A percentile compares a stretch with the other conserved stretches of the same genome.
phyloP scores from a whole-genome alignment of 495 filamentous ascomycete species.

The Aspergillus steynii region DNA sequence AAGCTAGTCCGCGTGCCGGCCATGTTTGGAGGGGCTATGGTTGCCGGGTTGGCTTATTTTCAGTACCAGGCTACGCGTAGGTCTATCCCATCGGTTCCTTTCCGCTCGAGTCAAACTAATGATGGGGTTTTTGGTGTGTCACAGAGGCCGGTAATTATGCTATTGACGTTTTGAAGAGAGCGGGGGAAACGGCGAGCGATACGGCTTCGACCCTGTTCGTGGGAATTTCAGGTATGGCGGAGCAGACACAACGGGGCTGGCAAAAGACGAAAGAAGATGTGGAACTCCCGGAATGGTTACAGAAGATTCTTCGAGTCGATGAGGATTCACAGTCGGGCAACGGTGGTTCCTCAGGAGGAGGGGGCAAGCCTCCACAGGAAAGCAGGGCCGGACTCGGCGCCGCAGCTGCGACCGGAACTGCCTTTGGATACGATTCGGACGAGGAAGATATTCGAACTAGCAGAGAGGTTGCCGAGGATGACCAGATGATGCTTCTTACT shows the following conservation, averaged over 20 bases:
- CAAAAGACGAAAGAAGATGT: slow-evolving; percentile 76
- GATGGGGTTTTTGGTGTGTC: slow-evolving; percentile 15
- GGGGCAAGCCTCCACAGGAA: slow-evolving; percentile 62
- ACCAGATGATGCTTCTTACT: slow-evolving; percentile 99
- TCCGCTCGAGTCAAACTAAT: slow-evolving; percentile 20
- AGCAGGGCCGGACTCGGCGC: slow-evolving; percentile 53
- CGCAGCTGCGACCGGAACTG: slow-evolving; percentile 54
- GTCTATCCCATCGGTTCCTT: slow-evolving; percentile 28
- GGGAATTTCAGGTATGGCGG: slow-evolving; percentile 69
- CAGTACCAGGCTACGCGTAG: slow-evolving; percentile 94
- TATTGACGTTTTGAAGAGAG: slow-evolving; percentile 70
- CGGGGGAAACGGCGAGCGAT: slow-evolving; percentile 65
- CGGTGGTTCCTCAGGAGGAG: slow-evolving; percentile 37
- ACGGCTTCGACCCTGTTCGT: slow-evolving; percentile 67
- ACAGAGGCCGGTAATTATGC: slow-evolving; percentile 88
- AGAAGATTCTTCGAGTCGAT: slow-evolving; percentile 64
- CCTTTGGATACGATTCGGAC: slow-evolving; percentile 68
- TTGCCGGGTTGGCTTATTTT: slow-evolving; percentile 85
- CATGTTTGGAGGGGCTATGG: slow-evolving; percentile 82
- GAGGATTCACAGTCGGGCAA: slow-evolving; percentile 46
- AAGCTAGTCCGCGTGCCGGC: slow-evolving; percentile 88
- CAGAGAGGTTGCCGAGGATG: slow-evolving; percentile 73
- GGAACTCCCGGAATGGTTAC: slow-evolving; percentile 83
- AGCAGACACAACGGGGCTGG: slow-evolving; percentile 79
- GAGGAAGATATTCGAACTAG: slow-evolving; percentile 69